Conservation (phyloP, 2,329 filamentous ascomycete genomes). For the Teratosphaeria viscida region DNA sequence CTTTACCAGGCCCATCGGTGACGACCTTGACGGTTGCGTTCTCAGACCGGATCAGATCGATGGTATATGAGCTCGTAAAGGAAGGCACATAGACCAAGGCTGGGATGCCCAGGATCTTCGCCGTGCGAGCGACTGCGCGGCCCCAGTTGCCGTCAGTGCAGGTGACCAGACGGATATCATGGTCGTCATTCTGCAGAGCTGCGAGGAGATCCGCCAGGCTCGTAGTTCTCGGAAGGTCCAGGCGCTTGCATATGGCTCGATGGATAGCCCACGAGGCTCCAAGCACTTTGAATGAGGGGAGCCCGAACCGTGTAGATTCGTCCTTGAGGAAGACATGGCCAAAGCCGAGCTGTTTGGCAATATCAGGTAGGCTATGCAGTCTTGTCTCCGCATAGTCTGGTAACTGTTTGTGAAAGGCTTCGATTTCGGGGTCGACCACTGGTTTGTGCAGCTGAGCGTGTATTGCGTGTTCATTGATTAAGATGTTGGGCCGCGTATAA, state of each 20-base stretch:
- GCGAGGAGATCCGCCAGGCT: slow-evolving; percentile 35
- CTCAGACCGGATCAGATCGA: slow-evolving; percentile 48
- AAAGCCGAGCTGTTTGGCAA: slow-evolving; percentile 51
- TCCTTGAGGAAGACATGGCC: slow-evolving; percentile 56
- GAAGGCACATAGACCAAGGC: slow-evolving; percentile 54
- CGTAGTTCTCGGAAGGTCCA: slow-evolving; percentile 35
- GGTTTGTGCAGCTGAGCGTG: background rate
- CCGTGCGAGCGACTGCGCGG: slow-evolving; percentile 61
- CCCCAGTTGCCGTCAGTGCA: slow-evolving; percentile 72
- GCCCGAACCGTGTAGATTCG: slow-evolving; percentile 55
- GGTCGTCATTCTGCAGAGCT: slow-evolving; percentile 16
- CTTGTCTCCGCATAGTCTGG: slow-evolving; percentile 48
- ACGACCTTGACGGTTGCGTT: slow-evolving; percentile 50
- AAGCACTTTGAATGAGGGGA: slow-evolving; percentile 71
- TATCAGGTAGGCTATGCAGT: slow-evolving; percentile 40
- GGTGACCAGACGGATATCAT: slow-evolving; percentile 43
- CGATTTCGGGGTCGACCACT: slow-evolving; percentile 10
- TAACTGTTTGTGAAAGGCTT: slow-evolving; percentile 47
- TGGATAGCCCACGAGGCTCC: slow-evolving; percentile 66
- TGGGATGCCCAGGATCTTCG: slow-evolving; percentile 44
- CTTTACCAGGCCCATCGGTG: slow-evolving; percentile 23
- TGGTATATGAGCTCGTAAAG: slow-evolving; percentile 45
- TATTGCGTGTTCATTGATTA: slow-evolving; percentile 8
- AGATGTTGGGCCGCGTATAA: slow-evolving; percentile 8
- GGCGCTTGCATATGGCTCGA: slow-evolving; percentile 41